phyloP scores from a whole-genome alignment of 2,329 filamentous ascomycete species.

The Pestalotiopsis sp. region DNA sequence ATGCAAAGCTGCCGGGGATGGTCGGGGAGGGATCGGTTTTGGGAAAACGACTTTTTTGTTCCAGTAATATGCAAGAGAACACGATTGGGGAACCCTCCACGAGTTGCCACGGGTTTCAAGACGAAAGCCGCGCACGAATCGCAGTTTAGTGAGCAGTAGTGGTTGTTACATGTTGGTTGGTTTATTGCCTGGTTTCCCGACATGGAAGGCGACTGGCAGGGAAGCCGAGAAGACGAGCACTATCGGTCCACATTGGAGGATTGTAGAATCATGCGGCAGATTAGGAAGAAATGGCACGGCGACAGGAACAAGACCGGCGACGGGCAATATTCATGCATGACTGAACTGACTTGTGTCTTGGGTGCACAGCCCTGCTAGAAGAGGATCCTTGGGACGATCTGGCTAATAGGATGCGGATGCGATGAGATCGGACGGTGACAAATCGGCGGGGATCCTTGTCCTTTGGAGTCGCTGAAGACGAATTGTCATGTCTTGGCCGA shows the following conservation, averaged over 20 bases:
- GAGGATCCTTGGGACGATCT: slow-evolving; percentile 7
- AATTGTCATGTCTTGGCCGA: neutral
- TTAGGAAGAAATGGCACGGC: slow-evolving; percentile 2
- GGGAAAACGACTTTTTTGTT: neutral
- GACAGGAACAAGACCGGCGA: neutral
- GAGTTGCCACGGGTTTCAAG: neutral
- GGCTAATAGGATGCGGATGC: slow-evolving; percentile 5
- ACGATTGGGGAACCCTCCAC: neutral
- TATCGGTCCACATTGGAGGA: neutral
- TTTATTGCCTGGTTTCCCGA: neutral
- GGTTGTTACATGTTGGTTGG: slow-evolving; percentile 7
- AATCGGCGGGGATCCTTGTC: slow-evolving; percentile 2
- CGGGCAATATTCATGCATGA: too few relatives aligned
- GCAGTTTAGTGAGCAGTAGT: neutral
- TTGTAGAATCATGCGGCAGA: slow-evolving; percentile 15
- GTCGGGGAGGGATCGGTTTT: slow-evolving; percentile 1
- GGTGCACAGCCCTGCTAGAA: slow-evolving; percentile 1
- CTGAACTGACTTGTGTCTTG: neutral
- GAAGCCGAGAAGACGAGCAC: neutral
- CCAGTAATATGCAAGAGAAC: slow-evolving; percentile 5
- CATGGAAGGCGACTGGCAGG: neutral
- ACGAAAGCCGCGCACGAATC: slow-evolving; percentile 4
- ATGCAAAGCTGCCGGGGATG: slow-evolving; percentile 5
- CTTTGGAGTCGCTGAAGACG: neutral
- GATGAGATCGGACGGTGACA: neutral